Conservation (phyloP, 2,329 filamentous ascomycete species). For the Botrytis cinerea region DNA sequence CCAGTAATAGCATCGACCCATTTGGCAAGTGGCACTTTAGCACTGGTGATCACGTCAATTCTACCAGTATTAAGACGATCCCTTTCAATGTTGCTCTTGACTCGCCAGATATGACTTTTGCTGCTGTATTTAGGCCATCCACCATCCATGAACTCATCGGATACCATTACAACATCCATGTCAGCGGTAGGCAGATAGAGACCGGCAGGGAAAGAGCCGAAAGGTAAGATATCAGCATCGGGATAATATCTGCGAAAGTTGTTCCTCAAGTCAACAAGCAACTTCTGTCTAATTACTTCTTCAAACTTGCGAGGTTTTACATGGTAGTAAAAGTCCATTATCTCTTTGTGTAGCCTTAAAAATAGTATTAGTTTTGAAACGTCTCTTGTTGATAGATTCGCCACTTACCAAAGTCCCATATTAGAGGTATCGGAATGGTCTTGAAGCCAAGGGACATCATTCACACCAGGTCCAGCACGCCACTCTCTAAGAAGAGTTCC, state of each 20-base stretch:
- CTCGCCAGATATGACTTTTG: conserved; percentile 54
- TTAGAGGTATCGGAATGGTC: conserved; percentile 57
- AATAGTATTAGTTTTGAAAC: conserved; percentile 27
- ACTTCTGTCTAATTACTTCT: conserved; percentile 67
- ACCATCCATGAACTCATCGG: conserved; percentile 56
- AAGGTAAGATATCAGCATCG: conserved; percentile 67
- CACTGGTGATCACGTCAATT: conserved; percentile 69
- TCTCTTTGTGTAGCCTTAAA: conserved; percentile 80
- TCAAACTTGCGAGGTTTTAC: conserved; percentile 79
- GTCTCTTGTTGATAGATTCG: conserved; percentile 1
- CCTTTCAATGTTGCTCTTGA: conserved; percentile 60
- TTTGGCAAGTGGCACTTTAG: conserved; percentile 91
- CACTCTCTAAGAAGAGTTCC: conserved; percentile 48
- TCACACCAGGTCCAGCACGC: conserved; percentile 41
- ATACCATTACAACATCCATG: conserved; percentile 88
- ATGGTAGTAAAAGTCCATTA: conserved; percentile 85
- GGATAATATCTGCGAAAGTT: conserved; percentile 56
- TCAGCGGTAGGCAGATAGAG: conserved; percentile 76
- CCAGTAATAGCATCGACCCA: conserved; percentile 77
- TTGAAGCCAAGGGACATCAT: conserved; percentile 64
- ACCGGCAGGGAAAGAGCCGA: conserved; percentile 93
- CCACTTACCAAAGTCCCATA: conserved; percentile 59
- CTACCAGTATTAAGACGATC: conserved; percentile 60
- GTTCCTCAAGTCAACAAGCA: conserved; percentile 68
- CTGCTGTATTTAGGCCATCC: conserved; percentile 47